A percentile compares a stretch with the other conserved stretches of the same genome.
phyloP scores from a whole-genome alignment of 2,329 filamentous ascomycete species.

The Hymenoscyphus infarciens region DNA sequence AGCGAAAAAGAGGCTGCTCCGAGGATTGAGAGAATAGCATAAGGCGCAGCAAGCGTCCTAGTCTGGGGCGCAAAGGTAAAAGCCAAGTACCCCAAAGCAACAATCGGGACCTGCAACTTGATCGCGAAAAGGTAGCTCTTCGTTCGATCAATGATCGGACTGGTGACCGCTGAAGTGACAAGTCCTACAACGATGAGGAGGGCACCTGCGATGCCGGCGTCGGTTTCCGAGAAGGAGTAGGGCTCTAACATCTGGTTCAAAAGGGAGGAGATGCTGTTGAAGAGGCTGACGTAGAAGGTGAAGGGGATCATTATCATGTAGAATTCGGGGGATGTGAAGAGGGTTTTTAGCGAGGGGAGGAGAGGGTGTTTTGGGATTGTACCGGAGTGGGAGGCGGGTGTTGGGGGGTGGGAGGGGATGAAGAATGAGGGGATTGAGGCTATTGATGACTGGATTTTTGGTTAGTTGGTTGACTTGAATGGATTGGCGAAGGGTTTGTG shows the following conservation, averaged over 20 bases:
- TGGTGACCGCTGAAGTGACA: constrained; percentile 68
- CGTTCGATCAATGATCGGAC: constrained; percentile 79
- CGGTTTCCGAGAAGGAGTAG: constrained; percentile 76
- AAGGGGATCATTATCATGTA: constrained; percentile 82
- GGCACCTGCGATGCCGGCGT: constrained; percentile 86
- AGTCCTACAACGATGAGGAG: constrained; percentile 84
- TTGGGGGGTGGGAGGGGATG: constrained; percentile 72
- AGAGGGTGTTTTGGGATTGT: constrained; percentile 52
- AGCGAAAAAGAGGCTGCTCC: constrained; percentile 78
- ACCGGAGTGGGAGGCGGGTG: constrained; percentile 65
- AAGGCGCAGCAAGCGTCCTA: constrained; percentile 61
- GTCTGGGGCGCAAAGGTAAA: constrained; percentile 75
- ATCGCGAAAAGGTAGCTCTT: constrained; percentile 74
- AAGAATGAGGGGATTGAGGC: constrained; percentile 75
- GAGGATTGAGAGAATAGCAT: constrained; percentile 69
- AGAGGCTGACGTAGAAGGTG: constrained; percentile 80
- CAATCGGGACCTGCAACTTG: constrained; percentile 69
- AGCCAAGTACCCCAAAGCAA: constrained; percentile 68
- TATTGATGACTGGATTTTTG: constrained; percentile 50
- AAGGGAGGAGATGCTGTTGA: constrained; percentile 86
- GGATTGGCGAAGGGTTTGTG: background rate
- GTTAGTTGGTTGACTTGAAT: constrained; percentile 6
- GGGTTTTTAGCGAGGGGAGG: constrained; percentile 47
- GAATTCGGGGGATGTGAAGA: constrained; percentile 64
- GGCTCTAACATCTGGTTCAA: constrained; percentile 87